These are phyloP conservation scores for Gypsophila paniculata DNA, from an alignment of 179 eudicot species.

Conservation along the genomic window DNA sequence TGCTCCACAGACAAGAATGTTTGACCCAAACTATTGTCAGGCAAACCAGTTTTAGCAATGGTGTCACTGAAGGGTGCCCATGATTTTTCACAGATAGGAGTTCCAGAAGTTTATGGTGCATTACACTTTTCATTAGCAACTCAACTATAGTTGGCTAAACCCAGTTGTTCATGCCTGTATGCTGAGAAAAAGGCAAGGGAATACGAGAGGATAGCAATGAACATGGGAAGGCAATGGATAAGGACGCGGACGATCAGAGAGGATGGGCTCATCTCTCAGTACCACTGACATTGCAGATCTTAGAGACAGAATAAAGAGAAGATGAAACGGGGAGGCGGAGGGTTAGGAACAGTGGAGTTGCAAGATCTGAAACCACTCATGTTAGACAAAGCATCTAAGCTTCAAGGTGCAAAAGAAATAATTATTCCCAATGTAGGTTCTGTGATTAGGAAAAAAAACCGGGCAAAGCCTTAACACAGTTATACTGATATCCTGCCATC, in stretches of 20 bases:
- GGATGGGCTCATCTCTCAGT: too few species aligned
- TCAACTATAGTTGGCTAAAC: too few species aligned
- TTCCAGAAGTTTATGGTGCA: too few species aligned
- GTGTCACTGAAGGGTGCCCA: too few species aligned
- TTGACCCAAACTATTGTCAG: background rate
- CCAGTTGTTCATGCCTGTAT: too few species aligned
- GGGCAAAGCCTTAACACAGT: background rate
- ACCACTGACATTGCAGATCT: too few species aligned
- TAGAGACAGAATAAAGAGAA: too few species aligned
- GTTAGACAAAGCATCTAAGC: background rate
- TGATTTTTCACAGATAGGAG: too few species aligned
- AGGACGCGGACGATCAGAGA: background rate
- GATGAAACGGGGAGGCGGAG: too few species aligned
- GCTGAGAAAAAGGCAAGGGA: too few species aligned
- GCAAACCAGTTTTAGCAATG: background rate
- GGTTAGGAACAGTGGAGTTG: background rate
- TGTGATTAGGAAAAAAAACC: background rate
- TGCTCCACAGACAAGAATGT: background rate
- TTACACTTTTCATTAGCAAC: background rate
- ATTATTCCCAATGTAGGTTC: background rate
- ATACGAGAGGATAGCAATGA: too few species aligned
- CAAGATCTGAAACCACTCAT: background rate
- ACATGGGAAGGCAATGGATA: background rate
- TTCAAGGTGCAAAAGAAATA: background rate
- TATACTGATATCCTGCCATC: background rate